Evolutionary conservation across 768 basidiomycete species (phyloP).

Genomic region (Suillus hirtellus): DNA sequence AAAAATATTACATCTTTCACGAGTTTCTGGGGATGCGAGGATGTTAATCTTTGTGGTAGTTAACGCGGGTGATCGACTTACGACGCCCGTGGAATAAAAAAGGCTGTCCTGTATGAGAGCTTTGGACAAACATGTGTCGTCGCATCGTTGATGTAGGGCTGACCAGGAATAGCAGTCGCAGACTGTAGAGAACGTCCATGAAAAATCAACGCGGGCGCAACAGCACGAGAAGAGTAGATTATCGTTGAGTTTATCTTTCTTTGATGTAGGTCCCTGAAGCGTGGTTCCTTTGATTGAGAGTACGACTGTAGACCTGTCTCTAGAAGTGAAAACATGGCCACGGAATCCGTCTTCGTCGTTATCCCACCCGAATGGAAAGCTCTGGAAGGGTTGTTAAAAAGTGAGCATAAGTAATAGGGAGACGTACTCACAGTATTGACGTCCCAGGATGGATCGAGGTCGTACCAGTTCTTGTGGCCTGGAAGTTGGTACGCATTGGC

Average conservation of each 20-base stretch:
- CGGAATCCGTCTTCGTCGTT: slow-evolving; percentile 72
- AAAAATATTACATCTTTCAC: slow-evolving; percentile 55
- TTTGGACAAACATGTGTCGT: slow-evolving; percentile 76
- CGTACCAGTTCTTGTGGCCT: slow-evolving; percentile 76
- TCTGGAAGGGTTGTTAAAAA: slow-evolving; percentile 41
- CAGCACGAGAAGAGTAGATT: slow-evolving; percentile 90
- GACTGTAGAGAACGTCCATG: slow-evolving; percentile 83
- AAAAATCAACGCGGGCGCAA: slow-evolving; percentile 85
- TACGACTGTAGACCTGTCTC: slow-evolving; percentile 79
- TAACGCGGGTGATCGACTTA: slow-evolving; percentile 37
- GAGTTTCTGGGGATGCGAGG: slow-evolving; percentile 40
- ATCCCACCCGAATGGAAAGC: slow-evolving; percentile 82
- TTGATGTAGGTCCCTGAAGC: slow-evolving; percentile 80
- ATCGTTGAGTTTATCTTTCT: slow-evolving; percentile 92
- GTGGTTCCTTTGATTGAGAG: slow-evolving; percentile 93
- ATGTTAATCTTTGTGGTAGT: not conserved
- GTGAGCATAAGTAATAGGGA: not conserved
- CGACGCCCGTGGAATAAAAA: slow-evolving; percentile 90
- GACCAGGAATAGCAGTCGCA: slow-evolving; percentile 74
- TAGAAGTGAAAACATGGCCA: slow-evolving; percentile 84
- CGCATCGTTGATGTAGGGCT: slow-evolving; percentile 67
- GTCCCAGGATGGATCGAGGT: slow-evolving; percentile 76
- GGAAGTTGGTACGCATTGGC: slow-evolving; percentile 87
- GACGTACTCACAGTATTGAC: slow-evolving; percentile 36
- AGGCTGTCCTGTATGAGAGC: slow-evolving; percentile 86